phyloP scores from a whole-genome alignment of 495 filamentous ascomycete genomes.

The Staphylotrichum tortipilum region DNA sequence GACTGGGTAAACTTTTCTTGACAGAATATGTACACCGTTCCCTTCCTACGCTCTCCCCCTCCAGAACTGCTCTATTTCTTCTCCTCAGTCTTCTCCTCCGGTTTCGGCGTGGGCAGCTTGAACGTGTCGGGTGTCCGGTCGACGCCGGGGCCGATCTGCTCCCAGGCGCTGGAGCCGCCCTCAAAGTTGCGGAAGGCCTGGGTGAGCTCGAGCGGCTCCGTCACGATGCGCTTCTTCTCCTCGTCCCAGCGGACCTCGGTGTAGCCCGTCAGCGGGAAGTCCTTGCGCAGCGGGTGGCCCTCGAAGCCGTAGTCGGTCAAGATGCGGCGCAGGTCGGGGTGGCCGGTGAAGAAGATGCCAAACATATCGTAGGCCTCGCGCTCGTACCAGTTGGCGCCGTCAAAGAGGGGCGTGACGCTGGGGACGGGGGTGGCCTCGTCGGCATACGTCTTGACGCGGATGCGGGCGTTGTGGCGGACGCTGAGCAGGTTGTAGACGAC shows the following conservation, averaged over 20 bases:
- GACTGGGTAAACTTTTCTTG: constrained; percentile 2
- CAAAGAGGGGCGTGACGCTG: constrained; percentile 73
- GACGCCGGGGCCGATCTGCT: constrained; percentile 77
- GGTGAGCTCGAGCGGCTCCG: constrained; percentile 92
- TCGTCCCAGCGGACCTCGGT: constrained; percentile 97
- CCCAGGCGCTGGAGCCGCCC: constrained; percentile 72
- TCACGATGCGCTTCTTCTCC: constrained; percentile 99
- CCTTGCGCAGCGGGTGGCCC: constrained; percentile 93
- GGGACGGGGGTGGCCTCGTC: constrained; percentile 95
- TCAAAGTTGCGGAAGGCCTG: constrained; percentile 99
- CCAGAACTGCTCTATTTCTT: constrained; percentile 69
- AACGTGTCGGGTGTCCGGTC: constrained; percentile 81
- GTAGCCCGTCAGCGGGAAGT: constrained; percentile 97
- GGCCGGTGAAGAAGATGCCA: constrained; percentile 90
- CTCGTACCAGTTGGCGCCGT: constrained; percentile 99
- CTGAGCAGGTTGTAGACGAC: constrained; percentile 96
- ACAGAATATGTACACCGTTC: constrained; percentile 20
- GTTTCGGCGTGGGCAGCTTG: constrained; percentile 90
- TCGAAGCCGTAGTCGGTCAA: constrained; percentile 99
- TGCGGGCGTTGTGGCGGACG: constrained; percentile 89
- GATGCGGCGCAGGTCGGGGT: constrained; percentile 94
- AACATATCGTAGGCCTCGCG: constrained; percentile 96
- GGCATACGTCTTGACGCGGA: constrained; percentile 97
- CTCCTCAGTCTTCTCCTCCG: constrained; percentile 81
- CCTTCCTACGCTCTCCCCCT: too few species aligned